Evolutionary conservation across 257 asterid species (phyloP), one percentile per base, ranked within the genome.

Genomic region (Echium plantagineum): DNA sequence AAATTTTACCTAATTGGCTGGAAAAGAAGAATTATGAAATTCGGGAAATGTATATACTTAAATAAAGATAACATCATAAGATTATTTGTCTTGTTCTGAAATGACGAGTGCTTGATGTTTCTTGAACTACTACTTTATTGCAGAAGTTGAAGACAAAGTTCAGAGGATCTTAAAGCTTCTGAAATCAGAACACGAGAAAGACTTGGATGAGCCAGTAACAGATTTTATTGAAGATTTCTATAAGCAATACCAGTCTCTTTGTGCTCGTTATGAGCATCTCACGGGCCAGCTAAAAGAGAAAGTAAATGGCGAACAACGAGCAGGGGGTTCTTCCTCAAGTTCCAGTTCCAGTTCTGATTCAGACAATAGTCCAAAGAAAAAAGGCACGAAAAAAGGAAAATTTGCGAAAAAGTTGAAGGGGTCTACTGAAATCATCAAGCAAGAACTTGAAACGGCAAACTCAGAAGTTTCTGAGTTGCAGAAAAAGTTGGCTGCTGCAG

Each of bases 301-400:
- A 55, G 89, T 77, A 24, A 71, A 67, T 10, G 78, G 75, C 30
- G 78, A 81, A 60, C 69, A 57, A 18, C 85, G 69, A 52, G 69
- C 72, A 15, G 85, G 69, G 18, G 61, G 77, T 77, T 81, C 94
- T 52, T 82, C 83, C 48, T 82, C 94, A 77, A 78, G 85, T 73
- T 86, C 97, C 8, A 85, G 73, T 69, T 81, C 96, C 13, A 87
- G 75, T 67, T 83, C 96, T 15, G 95, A 86, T 66, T 86, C 86
- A 1, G 94, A 89, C 31, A 58, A 63, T 63, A 73, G 85, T 28
- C 69, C 75, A 10, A 63, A 42, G 68, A 75, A 76, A 52, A 72
- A 78, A 59, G 79, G 71, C 66, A 30, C 60, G 1, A 84, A 81
- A 61, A 84, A 93, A 67, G 94, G 94, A 16, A 70, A 68, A 60